These are phyloP conservation scores for Mucor racemosus DNA, from an alignment of 371 early-diverging fungal species.

Conservation along the genomic window DNA sequence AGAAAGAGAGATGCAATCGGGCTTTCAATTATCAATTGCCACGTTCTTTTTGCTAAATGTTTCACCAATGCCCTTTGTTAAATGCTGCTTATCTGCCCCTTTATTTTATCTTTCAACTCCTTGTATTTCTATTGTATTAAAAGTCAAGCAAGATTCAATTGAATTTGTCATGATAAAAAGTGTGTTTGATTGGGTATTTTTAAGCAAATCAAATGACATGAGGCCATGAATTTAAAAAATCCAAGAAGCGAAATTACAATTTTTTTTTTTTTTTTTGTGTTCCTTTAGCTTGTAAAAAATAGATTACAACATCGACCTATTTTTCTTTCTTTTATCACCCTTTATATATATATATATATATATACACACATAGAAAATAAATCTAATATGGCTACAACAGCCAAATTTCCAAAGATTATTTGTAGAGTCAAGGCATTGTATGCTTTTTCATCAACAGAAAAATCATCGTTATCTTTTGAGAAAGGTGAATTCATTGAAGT, in stretches of 20 bases:
- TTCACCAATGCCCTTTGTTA: slow-evolving; percentile 11
- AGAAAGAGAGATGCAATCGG: background rate
- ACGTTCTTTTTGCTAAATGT: slow-evolving; percentile 28
- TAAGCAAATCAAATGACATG: slow-evolving; percentile 24
- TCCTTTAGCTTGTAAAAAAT: slow-evolving; percentile 12
- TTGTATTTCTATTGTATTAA: background rate
- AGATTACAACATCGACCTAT: background rate
- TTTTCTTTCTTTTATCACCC: slow-evolving; percentile 11
- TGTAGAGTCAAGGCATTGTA: slow-evolving; percentile 69
- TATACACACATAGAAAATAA: background rate
- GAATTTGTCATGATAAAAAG: background rate
- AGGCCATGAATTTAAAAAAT: slow-evolving; percentile 13
- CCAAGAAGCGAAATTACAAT: slow-evolving; percentile 2
- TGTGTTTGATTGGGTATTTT: slow-evolving; percentile 12
- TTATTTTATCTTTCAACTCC: background rate
- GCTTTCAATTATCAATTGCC: slow-evolving; percentile 13
- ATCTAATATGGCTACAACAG: slow-evolving; percentile 28
- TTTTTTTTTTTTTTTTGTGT: slow-evolving; percentile 19
- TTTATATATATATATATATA: background rate
- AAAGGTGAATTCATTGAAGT: slow-evolving; percentile 88
- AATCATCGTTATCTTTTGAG: slow-evolving; percentile 77
- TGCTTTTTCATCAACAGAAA: slow-evolving; percentile 75
- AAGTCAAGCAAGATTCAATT: background rate
- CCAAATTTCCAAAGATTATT: slow-evolving; percentile 34
- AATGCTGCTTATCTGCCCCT: background rate